Percentiles rank a stretch among this genome's conserved stretches.
phyloP scores from a whole-genome alignment of 352 stramenopile genomes.

The Phytopythium kandeliae region DNA sequence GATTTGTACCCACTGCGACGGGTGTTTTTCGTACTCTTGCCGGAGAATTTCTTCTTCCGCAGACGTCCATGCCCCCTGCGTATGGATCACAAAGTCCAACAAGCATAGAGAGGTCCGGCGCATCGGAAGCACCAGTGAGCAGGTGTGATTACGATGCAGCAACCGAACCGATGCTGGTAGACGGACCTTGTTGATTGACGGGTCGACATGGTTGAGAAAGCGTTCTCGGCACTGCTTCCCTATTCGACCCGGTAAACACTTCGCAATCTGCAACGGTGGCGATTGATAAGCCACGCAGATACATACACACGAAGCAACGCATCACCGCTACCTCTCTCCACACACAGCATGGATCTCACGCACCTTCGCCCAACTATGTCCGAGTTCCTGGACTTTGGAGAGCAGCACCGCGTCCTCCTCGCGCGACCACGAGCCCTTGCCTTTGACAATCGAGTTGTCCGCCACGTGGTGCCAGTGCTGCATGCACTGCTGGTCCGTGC shows the following conservation, averaged over 20 bases:
- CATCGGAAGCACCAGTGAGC: no score
- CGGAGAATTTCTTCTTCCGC: constrained; percentile 36
- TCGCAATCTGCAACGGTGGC: constrained; percentile 35
- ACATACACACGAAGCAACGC: no score
- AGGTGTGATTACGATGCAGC: no score
- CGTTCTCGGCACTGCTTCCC: constrained; percentile 74
- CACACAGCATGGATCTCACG: no score
- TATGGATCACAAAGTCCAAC: no score
- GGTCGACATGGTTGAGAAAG: constrained; percentile 58
- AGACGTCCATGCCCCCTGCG: constrained; percentile 41
- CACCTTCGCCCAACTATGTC: constrained; percentile 58
- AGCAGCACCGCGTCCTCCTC: constrained; percentile 41
- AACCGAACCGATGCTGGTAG: no score
- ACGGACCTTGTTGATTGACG: constrained; percentile 35
- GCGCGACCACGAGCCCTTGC: constrained; percentile 45
- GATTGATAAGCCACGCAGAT: no score
- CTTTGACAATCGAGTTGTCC: constrained; percentile 44
- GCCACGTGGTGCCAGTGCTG: constrained; percentile 74
- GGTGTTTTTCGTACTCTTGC: constrained; percentile 15
- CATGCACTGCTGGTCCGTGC: constrained; percentile 70
- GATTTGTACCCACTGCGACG: constrained; percentile 43
- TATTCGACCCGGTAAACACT: constrained; percentile 41
- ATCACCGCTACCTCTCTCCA: no score
- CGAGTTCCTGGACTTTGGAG: constrained; percentile 36
- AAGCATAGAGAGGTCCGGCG: no score